Base-by-base conservation (phyloP, 306 rosid species). In the Coriaria nepalensis region DNA sequence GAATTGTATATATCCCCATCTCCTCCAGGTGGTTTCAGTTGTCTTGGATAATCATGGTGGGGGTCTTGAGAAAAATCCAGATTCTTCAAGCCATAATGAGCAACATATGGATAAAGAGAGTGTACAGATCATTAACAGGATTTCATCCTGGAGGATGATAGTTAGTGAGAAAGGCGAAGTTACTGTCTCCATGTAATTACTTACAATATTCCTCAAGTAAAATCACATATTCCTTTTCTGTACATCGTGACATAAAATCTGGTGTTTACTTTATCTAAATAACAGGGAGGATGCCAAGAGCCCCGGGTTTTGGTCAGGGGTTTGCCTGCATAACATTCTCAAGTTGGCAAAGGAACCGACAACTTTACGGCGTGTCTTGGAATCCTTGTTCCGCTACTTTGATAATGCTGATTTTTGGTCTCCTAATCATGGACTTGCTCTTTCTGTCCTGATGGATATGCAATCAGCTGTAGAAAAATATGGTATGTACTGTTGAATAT, bases 271-370 rank as follows among this genome's bases (percentile, higher is more conserved):
- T 46, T 35, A 41, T 53, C 9, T 50, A 57, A 47, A 61, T 49
- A 61, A 20, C 70, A 92, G 98, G 70, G 96, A 85, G 60, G 93
- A 85, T 58, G 81, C 82, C 65, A 72, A 45, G 45, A 85, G 69
- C 50, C 83, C 92, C 43, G 47, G 79, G 67, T 81, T 85, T 74
- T 92, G 98, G 98, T 71, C 96, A 5, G 81, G 92, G 56, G 79
- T 85, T 71, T 82, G 96, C 80, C 83, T 92, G 39, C 74, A 79
- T 61, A 79, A 73, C 60, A 85, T 92, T 92, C 87, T 96, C 65
- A 82, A 67, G 71, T 76, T 85, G 51, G 94, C 96, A 64, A 82
- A 73, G 70, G 98, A 85, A 73, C 93, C 87, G 45, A 69, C 87
- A 61, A 85, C 98, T 45, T 65, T 85, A 40, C 80, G 98, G 29